A percentile compares a stretch with the other conserved stretches of the same genome.
Conservation (phyloP, 2,329 filamentous ascomycete genomes). For the Claviceps humidiphila region DNA sequence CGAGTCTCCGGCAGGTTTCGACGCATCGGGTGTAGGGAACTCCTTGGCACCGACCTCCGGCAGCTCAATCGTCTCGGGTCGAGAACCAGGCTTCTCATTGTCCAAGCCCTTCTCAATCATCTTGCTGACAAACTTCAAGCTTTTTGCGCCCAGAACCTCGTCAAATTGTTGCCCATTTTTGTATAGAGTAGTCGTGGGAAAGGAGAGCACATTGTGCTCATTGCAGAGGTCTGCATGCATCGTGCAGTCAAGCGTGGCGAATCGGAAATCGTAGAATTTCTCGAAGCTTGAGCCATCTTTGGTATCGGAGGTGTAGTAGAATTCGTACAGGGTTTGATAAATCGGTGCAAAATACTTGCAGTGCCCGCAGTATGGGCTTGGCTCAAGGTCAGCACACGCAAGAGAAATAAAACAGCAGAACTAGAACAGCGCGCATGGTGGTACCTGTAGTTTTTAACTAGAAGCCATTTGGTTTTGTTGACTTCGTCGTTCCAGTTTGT, state of each 20-base stretch:
- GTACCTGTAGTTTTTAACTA: slow-evolving; percentile 58
- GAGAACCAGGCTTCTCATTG: slow-evolving; percentile 64
- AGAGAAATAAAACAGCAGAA: not conserved
- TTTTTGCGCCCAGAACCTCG: slow-evolving; percentile 51
- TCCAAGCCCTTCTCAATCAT: slow-evolving; percentile 69
- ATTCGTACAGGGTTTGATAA: slow-evolving; percentile 90
- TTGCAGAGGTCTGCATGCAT: slow-evolving; percentile 69
- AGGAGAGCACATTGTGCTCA: slow-evolving; percentile 53
- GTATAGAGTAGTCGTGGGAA: slow-evolving; percentile 67
- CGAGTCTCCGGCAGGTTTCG: slow-evolving; percentile 19
- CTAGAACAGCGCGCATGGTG: not conserved
- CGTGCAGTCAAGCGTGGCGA: slow-evolving; percentile 74
- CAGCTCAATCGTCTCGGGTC: slow-evolving; percentile 53
- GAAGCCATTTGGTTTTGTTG: slow-evolving; percentile 37
- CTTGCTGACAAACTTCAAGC: slow-evolving; percentile 50
- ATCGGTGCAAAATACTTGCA: slow-evolving; percentile 69
- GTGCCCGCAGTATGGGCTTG: slow-evolving; percentile 51
- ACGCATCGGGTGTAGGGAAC: slow-evolving; percentile 15
- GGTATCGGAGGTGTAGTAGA: slow-evolving; percentile 77
- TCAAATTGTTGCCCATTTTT: slow-evolving; percentile 61
- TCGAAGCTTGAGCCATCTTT: slow-evolving; percentile 51
- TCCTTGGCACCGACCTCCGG: slow-evolving; percentile 56
- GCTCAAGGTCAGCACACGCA: slow-evolving; percentile 13
- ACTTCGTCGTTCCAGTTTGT: slow-evolving; percentile 43
- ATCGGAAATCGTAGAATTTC: slow-evolving; percentile 78